phyloP scores from a whole-genome alignment of 371 early-diverging fungal genomes.

The Coemansia sp. region DNA sequence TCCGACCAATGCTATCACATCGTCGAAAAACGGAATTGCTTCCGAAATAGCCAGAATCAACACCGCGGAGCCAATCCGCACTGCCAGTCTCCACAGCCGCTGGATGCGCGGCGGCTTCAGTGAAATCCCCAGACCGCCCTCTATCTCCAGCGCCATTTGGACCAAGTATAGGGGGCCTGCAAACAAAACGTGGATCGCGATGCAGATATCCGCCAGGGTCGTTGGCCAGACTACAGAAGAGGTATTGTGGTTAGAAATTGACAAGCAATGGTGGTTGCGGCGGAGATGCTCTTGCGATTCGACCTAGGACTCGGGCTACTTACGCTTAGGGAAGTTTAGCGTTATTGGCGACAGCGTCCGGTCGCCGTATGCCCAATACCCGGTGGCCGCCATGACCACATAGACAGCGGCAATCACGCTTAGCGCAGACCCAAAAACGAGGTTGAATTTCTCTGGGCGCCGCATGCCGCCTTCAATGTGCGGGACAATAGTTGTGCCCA shows the following conservation, averaged over 20 bases:
- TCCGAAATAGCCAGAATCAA: slow-evolving; percentile 57
- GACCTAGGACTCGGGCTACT: slow-evolving; percentile 5
- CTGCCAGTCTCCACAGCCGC: slow-evolving; percentile 57
- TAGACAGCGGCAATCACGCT: slow-evolving; percentile 70
- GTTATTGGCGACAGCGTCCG: slow-evolving; percentile 70
- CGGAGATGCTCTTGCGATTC: too few species aligned
- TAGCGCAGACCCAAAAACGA: slow-evolving; percentile 65
- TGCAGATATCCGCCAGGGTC: slow-evolving; percentile 55
- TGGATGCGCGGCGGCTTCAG: slow-evolving; percentile 62
- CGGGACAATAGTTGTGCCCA: slow-evolving; percentile 60
- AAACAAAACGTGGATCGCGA: slow-evolving; percentile 76
- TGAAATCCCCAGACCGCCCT: slow-evolving; percentile 56
- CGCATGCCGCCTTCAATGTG: slow-evolving; percentile 82
- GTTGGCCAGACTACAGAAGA: slow-evolving; percentile 39
- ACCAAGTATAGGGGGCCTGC: slow-evolving; percentile 81
- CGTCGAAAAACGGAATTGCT: slow-evolving; percentile 75
- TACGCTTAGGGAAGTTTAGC: slow-evolving; percentile 65
- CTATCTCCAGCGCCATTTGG: slow-evolving; percentile 74
- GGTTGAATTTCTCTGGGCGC: slow-evolving; percentile 69
- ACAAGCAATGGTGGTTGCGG: too few species aligned
- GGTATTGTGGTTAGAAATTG: neutral
- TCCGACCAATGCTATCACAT: slow-evolving; percentile 79
- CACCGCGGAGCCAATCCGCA: slow-evolving; percentile 58
- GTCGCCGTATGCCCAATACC: slow-evolving; percentile 78
- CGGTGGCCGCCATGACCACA: slow-evolving; percentile 69